Conservation (phyloP, 139 green algal genomes). For the Chloropicon primus region DNA sequence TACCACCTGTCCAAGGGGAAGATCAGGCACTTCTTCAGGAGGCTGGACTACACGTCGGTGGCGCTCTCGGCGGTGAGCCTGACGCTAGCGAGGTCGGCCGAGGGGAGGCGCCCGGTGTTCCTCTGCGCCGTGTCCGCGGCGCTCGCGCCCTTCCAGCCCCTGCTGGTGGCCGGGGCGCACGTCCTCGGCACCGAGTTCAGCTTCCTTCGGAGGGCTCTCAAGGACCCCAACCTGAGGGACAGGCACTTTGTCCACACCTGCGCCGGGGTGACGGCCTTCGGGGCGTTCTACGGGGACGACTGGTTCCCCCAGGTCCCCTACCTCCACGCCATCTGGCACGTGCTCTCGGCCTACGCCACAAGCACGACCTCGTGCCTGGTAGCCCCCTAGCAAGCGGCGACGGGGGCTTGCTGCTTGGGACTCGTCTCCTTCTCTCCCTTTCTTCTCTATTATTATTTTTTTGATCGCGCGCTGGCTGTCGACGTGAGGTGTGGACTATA, state of each 20-base stretch:
- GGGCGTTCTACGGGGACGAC: not conserved
- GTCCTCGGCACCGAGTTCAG: not conserved
- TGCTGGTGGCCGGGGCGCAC: not conserved
- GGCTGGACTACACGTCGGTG: not conserved
- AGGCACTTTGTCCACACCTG: not conserved
- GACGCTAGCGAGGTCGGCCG: not conserved
- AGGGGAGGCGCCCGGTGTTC: not conserved
- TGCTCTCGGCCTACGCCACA: not conserved
- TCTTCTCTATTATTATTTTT: no score
- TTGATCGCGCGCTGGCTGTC: no score
- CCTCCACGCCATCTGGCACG: not conserved
- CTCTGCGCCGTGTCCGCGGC: not conserved
- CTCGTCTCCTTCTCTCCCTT: no score
- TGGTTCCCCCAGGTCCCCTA: not conserved
- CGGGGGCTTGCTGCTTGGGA: no score
- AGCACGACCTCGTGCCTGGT: not conserved
- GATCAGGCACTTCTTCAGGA: not conserved
- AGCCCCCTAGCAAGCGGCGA: not conserved
- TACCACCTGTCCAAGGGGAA: not conserved
- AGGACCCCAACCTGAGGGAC: not conserved
- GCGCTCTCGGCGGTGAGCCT: not conserved
- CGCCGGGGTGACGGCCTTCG: not conserved
- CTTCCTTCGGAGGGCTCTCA: not conserved
- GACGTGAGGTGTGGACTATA: no score
- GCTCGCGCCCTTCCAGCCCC: not conserved